Evolutionary conservation across 768 basidiomycete genomes (phyloP).

Genomic region (Xerocomellus intermedius): DNA sequence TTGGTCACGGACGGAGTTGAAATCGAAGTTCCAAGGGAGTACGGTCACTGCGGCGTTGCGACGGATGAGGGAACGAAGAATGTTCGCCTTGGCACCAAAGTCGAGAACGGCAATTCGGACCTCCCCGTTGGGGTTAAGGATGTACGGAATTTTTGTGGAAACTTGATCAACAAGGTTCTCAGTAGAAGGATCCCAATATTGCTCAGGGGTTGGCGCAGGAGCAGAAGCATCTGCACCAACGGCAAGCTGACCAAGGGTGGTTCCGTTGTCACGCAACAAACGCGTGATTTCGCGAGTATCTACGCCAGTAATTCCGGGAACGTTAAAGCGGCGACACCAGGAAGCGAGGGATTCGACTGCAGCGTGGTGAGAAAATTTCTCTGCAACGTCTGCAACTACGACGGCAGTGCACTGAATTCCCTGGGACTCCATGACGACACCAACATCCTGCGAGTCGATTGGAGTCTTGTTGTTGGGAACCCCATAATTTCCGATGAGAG

Average conservation of each 20-base stretch:
- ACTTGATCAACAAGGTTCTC: conserved; percentile 95
- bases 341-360: conserved; percentile 90
- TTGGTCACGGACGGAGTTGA: conserved; percentile 85
- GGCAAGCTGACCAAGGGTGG: conserved; percentile 89
- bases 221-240: conserved; percentile 69
- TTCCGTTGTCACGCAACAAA: conserved; percentile 93
- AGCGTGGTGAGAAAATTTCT: conserved; percentile 90
- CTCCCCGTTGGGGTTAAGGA: conserved; percentile 82
- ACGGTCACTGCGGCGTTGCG: conserved; percentile 93
- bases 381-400: conserved; percentile 92
- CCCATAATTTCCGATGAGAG: conserved; percentile 98
- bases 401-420: conserved; percentile 90
- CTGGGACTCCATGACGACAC: conserved; percentile 85
- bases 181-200: conserved; percentile 89
- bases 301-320: conserved; percentile 95
- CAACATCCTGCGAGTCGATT: conserved; percentile 71
- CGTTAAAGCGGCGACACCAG: conserved; percentile 88
- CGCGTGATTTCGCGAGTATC: conserved; percentile 96
- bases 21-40: conserved; percentile 96
- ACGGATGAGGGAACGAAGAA: conserved; percentile 86
- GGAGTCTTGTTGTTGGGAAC: conserved; percentile 82
- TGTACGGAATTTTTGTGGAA: conserved; percentile 82
- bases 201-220: conserved; percentile 56
- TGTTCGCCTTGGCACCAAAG: conserved; percentile 98
- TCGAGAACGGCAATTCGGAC: conserved; percentile 95